Evolutionary conservation across 2,329 filamentous ascomycete genomes (phyloP), one percentile per base, ranked within the genome.

Genomic region (Fusarium sp.): DNA sequence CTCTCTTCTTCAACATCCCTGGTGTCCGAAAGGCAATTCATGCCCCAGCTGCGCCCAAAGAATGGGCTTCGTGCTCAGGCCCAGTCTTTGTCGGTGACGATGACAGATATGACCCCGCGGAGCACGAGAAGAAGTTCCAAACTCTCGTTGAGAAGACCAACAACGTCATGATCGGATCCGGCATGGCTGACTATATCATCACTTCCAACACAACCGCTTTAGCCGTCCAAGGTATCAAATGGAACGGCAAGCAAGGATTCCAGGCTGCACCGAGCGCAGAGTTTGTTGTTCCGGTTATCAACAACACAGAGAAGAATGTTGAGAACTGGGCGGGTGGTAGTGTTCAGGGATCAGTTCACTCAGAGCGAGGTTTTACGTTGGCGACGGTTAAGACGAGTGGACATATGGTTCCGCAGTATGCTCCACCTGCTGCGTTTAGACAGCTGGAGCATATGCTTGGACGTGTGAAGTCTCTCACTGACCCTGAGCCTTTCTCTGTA

Each of bases 331-430:
- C 65, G 3, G 65, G 65, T 2, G 65, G 65, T 0, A 68, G 63
- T 29, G 65, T 68, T 12, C 63, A 68, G 36, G 65, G 65, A 22
- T 35, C 44, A 0, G 55, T 68, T 0, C 65, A 68, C 9, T 62
- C 63, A 1, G 65, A 68, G 7, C 15, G 65, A 15, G 65, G 65
- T 0, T 68, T 68, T 3, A 68, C 65, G 0, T 39, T 68, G 8
- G 55, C 65, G 14, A 68, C 63, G 0, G 65, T 68, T 1, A 68
- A 68, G 55, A 68, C 63, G 2, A 68, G 65, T 39, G 65, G 65
- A 3, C 65, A 68, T 8, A 68, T 68, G 65, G 63, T 68, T 15
- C 65, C 65, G 0, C 65, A 68, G n/a, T 68, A 68, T 39, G 65
- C 65, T 3, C 65, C 65, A 5, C 65, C 65, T 5, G 65, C 65